Conservation (phyloP, 2,329 filamentous ascomycete genomes). For the Aspergillus persii region DNA sequence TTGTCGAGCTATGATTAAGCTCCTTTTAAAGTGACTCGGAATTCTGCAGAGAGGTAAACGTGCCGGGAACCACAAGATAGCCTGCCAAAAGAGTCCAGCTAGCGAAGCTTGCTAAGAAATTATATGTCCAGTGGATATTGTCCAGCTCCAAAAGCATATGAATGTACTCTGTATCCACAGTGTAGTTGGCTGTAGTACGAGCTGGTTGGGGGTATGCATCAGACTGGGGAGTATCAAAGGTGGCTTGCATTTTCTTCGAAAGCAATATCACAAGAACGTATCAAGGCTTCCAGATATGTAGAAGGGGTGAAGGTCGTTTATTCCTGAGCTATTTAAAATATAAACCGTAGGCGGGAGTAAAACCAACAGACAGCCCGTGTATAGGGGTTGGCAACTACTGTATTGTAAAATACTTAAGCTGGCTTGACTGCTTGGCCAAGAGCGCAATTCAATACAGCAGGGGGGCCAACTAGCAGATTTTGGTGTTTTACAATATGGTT, state of each 20-base stretch:
- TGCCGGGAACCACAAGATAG: slow-evolving; percentile 53
- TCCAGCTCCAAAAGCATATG: slow-evolving; percentile 51
- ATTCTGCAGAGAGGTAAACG: slow-evolving; percentile 47
- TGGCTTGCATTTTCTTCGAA: neutral
- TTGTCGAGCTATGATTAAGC: slow-evolving; percentile 25
- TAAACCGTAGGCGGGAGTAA: neutral
- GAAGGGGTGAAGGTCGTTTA: neutral
- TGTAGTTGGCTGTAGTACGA: neutral
- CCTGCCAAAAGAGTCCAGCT: slow-evolving; percentile 53
- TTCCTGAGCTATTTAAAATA: neutral
- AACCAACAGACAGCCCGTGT: neutral
- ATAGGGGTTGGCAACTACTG: neutral
- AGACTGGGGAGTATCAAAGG: neutral
- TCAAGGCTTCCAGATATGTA: neutral
- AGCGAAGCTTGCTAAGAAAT: slow-evolving; percentile 46
- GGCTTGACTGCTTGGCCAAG: too few relatives aligned
- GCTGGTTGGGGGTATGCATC: neutral
- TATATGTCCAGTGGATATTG: slow-evolving; percentile 46
- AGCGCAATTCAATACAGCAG: too few relatives aligned
- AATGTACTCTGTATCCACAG: slow-evolving; percentile 38
- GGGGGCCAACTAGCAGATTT: too few relatives aligned
- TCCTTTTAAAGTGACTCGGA: slow-evolving; percentile 24
- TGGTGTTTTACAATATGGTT: too few relatives aligned
- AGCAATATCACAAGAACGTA: neutral
- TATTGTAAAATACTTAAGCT: too few relatives aligned